Evolutionary conservation across 1,284 basidiomycete genomes (phyloP), one percentile per base, ranked within the genome.

Genomic region (Ceratorhiza oryzae-sativae): DNA sequence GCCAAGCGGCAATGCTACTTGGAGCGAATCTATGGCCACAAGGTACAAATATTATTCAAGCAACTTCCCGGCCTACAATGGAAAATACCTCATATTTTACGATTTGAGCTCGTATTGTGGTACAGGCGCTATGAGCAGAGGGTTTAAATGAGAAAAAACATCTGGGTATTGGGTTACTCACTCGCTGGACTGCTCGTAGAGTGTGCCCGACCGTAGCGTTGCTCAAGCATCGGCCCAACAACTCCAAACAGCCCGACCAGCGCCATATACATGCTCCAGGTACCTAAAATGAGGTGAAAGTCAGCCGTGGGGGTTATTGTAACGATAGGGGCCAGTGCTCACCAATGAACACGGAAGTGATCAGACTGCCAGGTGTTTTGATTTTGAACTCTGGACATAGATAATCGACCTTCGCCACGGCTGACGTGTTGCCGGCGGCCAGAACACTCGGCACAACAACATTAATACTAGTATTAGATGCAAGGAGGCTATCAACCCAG

Each of bases 181-280:
- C 42, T 18, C 4, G 9, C 15, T 18, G 36, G 5, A 39, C 36
- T 39, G 13, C 9, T 18, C 15, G 3, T 18, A 45, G n/a, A 10
- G 15, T 18, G 48, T 27, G 2, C 25, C 4, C 58, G 34, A 6
- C 58, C 58, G n/a, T 42, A 42, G 3, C 58, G 58, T 27, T 45
- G 20, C 58, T 60, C 58, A 10, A 60, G 39, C 13, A 42, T 60
- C 2, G 58, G 58, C 20, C 58, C 58, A 23, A 60, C 20, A 42
- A 60, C 6, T 18, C 20, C 23, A 20, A 60, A 60, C 20, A 60
- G 3, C 8, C 58, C 58, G 18, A 60, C 18, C 12, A 60, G 39
- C n/a, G 58, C 58, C 58, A 42, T 60, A 23, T 60, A 60, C 58
- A 60, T 60, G 20, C 58, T 60, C 58, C 58, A 60, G 10, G 58